Evolutionary conservation across 495 filamentous ascomycete genomes (phyloP).

Genomic region (Pseudomonodictys pantanalensis): DNA sequence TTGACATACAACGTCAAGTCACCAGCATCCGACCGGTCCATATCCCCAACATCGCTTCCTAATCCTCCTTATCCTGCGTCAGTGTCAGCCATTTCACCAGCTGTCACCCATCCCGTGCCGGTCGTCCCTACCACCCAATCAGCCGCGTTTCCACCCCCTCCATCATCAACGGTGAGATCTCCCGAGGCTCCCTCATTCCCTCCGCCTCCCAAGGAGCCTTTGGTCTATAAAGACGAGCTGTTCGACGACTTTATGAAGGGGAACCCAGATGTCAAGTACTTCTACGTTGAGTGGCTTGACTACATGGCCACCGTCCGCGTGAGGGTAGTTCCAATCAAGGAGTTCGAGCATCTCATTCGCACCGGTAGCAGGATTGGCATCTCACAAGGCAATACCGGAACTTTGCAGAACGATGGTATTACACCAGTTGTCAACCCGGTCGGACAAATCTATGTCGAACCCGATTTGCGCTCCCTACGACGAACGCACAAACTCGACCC

Average conservation of each 20-base stretch:
- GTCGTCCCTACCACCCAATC: background rate
- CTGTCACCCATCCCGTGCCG: background rate
- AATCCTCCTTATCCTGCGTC: constrained; percentile 1
- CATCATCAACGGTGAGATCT: background rate
- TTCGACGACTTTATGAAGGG: constrained; percentile 33
- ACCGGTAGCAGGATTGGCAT: constrained; percentile 42
- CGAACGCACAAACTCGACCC: constrained; percentile 33
- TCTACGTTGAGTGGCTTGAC: constrained; percentile 77
- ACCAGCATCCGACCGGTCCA: too few species aligned
- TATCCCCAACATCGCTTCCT: constrained; percentile 22
- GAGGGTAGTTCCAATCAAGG: constrained; percentile 65
- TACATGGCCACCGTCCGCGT: constrained; percentile 68
- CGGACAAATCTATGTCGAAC: constrained; percentile 46
- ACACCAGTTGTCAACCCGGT: constrained; percentile 55
- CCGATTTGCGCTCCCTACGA: constrained; percentile 37
- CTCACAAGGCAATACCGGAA: constrained; percentile 39
- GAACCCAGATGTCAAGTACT: constrained; percentile 49
- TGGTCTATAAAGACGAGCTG: constrained; percentile 26
- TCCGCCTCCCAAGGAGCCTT: constrained; percentile 17
- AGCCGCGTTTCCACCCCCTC: background rate
- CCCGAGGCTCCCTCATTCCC: constrained; percentile 8
- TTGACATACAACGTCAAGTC: background rate
- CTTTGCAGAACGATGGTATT: constrained; percentile 40
- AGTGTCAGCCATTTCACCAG: background rate
- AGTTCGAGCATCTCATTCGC: constrained; percentile 58